phyloP scores from a whole-genome alignment of 1,284 basidiomycete genomes.

The Irpex lacteus region DNA sequence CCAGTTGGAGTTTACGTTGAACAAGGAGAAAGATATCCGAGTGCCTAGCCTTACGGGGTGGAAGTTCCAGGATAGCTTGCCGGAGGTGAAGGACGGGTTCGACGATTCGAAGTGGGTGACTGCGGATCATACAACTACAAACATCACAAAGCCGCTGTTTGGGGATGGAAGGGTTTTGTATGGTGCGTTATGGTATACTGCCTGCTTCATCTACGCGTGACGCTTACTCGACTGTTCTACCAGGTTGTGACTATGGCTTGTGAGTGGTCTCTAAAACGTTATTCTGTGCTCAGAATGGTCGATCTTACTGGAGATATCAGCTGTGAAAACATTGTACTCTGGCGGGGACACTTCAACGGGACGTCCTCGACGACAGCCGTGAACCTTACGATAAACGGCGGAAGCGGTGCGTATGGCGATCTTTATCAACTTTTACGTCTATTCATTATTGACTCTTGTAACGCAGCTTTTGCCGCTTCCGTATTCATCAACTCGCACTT shows the following conservation, averaged over 20 bases:
- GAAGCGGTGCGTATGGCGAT: slow-evolving; percentile 48
- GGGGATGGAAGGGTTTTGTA: slow-evolving; percentile 74
- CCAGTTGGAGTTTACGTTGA: slow-evolving; percentile 17
- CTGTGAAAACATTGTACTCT: slow-evolving; percentile 76
- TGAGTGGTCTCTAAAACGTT: slow-evolving; percentile 34
- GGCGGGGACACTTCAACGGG: slow-evolving; percentile 75
- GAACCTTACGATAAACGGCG: slow-evolving; percentile 76
- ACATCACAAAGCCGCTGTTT: slow-evolving; percentile 66
- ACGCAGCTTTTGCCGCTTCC: slow-evolving; percentile 68
- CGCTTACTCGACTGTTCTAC: background rate
- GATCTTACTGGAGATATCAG: slow-evolving; percentile 31
- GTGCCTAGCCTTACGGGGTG: slow-evolving; percentile 50
- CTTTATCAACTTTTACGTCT: too few relatives aligned
- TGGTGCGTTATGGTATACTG: slow-evolving; percentile 27
- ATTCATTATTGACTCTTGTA: background rate
- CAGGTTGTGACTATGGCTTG: slow-evolving; percentile 78
- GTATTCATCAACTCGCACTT: slow-evolving; percentile 79
- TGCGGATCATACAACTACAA: slow-evolving; percentile 69
- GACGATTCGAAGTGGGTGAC: slow-evolving; percentile 61
- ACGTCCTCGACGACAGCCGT: slow-evolving; percentile 57
- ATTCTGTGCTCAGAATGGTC: too few relatives aligned
- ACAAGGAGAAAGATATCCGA: slow-evolving; percentile 16
- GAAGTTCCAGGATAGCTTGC: slow-evolving; percentile 71
- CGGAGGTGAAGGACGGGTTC: slow-evolving; percentile 56
- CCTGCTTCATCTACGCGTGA: background rate